Base-by-base conservation (phyloP, 2,329 filamentous ascomycete genomes). In the Aspergillus hortae region DNA sequence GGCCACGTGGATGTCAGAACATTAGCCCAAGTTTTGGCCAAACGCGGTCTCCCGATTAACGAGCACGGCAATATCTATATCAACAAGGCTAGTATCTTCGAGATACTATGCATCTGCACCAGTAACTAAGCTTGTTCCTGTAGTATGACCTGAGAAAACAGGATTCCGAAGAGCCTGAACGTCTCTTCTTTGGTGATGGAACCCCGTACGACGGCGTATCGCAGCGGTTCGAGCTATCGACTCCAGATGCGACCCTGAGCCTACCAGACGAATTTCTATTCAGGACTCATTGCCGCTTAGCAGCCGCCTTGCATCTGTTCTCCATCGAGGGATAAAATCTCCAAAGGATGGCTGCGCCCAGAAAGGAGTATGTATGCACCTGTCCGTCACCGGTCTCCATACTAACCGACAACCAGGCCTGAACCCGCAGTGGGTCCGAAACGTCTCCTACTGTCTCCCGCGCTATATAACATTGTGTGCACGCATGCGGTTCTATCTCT, bases 221-320 rank as follows among this genome's bases (percentile, higher is more conserved):
- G n/a, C 35, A 14, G 32, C 27, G 17, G n/a, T 46, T 46, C n/a
- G 19, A 46, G 14, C 17, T 46, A 4, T 41, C 21, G 6, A 45
- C 48, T 2, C 12, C 30, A 19, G 40, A 49, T 33, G 10, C 43
- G 25, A 30, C 5, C 3, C 14, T 44, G 9, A 7, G 27, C 3
- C 32, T 44, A 10, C 48, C 48, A 7, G 36, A 19, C 14, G 7
- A 5, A 6, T 49, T 54, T 46, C 33, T 56, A 6, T 36, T 60
- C 17, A 40, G 48, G 35, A 41, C 43, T 1, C 57, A 59, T 36
- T 27, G 19, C 6, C 44, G 55, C 5, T 42, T 48, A 56, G 36
- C 54, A 58, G 19, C 9, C 44, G 55, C 5, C 41, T 48, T 58
- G 36, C 54, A 58, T 53, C 48, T 58, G 7, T 56, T 58, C 12